Evolutionary conservation across 352 stramenopile genomes (phyloP), one percentile per base, ranked within the genome.

Genomic region (Phytopythium sindhum): DNA sequence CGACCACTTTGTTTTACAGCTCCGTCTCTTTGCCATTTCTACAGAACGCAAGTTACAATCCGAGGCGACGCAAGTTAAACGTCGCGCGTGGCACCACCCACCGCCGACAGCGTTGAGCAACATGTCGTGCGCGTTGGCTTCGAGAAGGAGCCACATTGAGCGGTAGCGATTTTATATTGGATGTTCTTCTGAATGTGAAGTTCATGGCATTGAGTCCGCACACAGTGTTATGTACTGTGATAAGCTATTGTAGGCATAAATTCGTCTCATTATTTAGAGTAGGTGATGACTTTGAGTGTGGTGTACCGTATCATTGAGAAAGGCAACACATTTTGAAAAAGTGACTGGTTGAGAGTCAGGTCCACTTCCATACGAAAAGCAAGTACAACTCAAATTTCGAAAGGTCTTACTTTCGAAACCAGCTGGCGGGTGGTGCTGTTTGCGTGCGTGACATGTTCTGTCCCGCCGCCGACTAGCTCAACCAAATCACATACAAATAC

Each of bases 251-350:
- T 8, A 39, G 14, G 14, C 2, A 10, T 10, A 39, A 39, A 39
- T 39, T 39, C 33, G 33, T 39, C 33, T 26, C n/a, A 29, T 51
- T 51, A 51, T 51, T 51, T 51, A 51, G 44, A 48, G 42, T n/a
- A 19, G 42, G 26, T 48, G 42, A 48, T 11, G 44, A 28, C 14
- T 29, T 51, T 48, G 17, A 48, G 4, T 8, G 19, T 26, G 2
- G 44, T 56, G 50, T n/a, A 37, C 50, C 26, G 50, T 24, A 39
- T 56, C 50, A 56, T 39, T 56, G 50, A 56, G 50, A 56, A 56
- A 56, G 50, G 50, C 24, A n/a, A 24, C 28, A 0, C 4, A 17
- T 24, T 56, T 56, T 23, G 50, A 39, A 28, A 56, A 56, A 37
- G 48, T 35, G 14, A 2, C 33, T 39, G 33, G 7, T 39, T 39